These are phyloP conservation scores for Aspergillus felis DNA, from an alignment of 2,329 filamentous ascomycete species.

Conservation along the genomic window DNA sequence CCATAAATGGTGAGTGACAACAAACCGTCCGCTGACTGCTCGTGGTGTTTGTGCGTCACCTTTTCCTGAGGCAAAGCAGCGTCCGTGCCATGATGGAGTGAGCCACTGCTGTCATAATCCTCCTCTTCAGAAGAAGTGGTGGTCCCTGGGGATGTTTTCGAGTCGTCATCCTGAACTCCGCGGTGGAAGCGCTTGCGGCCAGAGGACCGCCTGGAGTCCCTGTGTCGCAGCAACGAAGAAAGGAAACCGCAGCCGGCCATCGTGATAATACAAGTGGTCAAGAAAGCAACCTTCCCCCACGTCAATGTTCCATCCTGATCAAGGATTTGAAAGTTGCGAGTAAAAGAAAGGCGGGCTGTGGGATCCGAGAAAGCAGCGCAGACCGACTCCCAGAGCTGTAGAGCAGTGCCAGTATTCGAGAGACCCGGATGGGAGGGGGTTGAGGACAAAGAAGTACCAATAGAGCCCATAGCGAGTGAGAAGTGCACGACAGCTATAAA, in stretches of 20 bases:
- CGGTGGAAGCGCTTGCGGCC: constrained; percentile 19
- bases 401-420: constrained; percentile 4
- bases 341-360: constrained; percentile 13
- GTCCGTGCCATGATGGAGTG: constrained; percentile 26
- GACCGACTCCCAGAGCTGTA: constrained; percentile 20
- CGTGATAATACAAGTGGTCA: constrained; percentile 29
- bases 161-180: constrained; percentile 14
- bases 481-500: constrained; percentile 1
- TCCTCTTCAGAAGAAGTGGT: constrained; percentile 36
- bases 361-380: constrained; percentile 17
- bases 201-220: constrained; percentile 9
- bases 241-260: constrained; percentile 36
- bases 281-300: constrained; percentile 26
- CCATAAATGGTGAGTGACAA: background rate
- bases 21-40: constrained; percentile 30
- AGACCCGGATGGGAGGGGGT: constrained; percentile 5
- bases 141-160: constrained; percentile 24
- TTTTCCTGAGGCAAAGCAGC: constrained; percentile 17
- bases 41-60: constrained; percentile 21
- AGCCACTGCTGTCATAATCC: constrained; percentile 32
- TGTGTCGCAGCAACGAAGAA: constrained; percentile 26
- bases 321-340: constrained; percentile 17
- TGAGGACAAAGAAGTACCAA: constrained; percentile 5
- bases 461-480: constrained; percentile 12
- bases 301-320: constrained; percentile 28